Base-by-base conservation (phyloP, 208 protist species). In the Porcisia hertigi region DNA sequence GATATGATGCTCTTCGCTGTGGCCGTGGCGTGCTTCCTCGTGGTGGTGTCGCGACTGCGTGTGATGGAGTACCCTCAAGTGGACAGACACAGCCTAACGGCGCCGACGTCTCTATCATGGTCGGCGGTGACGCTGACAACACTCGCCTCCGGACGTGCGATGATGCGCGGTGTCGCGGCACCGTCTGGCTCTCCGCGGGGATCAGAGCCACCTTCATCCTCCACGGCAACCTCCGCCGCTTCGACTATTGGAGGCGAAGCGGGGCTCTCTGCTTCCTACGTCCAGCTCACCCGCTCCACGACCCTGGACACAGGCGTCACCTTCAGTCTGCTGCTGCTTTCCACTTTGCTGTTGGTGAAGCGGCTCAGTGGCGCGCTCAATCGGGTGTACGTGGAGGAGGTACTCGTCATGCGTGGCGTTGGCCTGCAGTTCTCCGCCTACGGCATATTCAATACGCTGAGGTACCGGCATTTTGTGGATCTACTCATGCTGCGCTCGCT, bases 381-480 rank as follows among this genome's bases (percentile, higher is more conserved):
- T 16, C 67, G 84, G 53, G 85, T 90, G 9, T 92, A 92, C 72
- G 82, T 86, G 36, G 89, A 95, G 84, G 90, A 94, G 82, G 86
- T 97, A 39, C 76, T 91, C 2, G 91, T 82, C 23, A 89, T 97
- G 57, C 83, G 88, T 6, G 93, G 93, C 67, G 79, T 97, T 39
- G 93, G 93, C 3, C 63, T 97, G 55, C 93, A 97, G 73, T 63
- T 95, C 25, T 87, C 84, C 43, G 84, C 65, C 47, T 94, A 94
- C 81, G 88, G 88, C 59, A 71, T 91, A 54, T 93, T 94, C 70
- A 88, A 89, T 63, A 73, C 75, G 43, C 72, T 91, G 69, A 69
- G 74, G 54, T 77, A 77, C 11, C 77, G 80, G 18, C 75, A 78
- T 0, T 95, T 97, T 69, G 55, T 97, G 8, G 91, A 95, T 41